phyloP scores from a whole-genome alignment of 805 yeast genomes.

The Metschnikowia chrysomelidarum region DNA sequence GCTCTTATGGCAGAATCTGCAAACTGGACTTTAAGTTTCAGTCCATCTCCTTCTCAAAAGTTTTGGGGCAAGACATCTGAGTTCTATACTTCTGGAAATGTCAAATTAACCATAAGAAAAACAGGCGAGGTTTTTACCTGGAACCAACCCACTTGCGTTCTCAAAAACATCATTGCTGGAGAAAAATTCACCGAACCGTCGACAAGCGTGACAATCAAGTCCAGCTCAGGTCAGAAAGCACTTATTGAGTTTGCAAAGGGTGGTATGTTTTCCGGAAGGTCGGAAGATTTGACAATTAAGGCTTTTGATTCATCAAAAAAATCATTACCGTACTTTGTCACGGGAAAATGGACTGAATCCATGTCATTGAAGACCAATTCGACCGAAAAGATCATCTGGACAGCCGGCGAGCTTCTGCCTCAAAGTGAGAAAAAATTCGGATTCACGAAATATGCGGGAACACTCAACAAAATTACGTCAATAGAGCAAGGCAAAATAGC shows the following conservation, averaged over 20 bases:
- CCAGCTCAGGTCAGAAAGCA: constrained; percentile 69
- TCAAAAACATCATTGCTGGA: constrained; percentile 90
- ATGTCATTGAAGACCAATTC: constrained; percentile 45
- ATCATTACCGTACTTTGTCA: constrained; percentile 41
- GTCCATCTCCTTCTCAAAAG: constrained; percentile 77
- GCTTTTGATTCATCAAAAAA: constrained; percentile 39
- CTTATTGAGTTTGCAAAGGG: constrained; percentile 73
- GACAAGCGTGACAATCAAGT: constrained; percentile 60
- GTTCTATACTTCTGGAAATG: constrained; percentile 68
- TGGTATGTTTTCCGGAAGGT: constrained; percentile 80
- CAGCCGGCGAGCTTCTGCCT: constrained; percentile 60
- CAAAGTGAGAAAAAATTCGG: constrained; percentile 71
- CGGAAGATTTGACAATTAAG: constrained; percentile 60
- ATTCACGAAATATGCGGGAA: constrained; percentile 77
- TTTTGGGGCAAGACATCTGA: constrained; percentile 96
- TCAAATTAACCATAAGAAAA: constrained; percentile 52
- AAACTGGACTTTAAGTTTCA: constrained; percentile 66
- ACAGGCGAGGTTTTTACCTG: constrained; percentile 77
- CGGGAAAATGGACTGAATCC: constrained; percentile 84
- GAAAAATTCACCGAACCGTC: constrained; percentile 91
- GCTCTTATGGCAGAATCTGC: constrained; percentile 75
- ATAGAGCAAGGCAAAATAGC: constrained; percentile 66
- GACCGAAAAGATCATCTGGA: constrained; percentile 59
- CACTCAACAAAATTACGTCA: constrained; percentile 73
- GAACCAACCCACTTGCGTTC: constrained; percentile 76